Conservation (phyloP, 805 yeast genomes). For the Starmerella ratchasimensis region DNA sequence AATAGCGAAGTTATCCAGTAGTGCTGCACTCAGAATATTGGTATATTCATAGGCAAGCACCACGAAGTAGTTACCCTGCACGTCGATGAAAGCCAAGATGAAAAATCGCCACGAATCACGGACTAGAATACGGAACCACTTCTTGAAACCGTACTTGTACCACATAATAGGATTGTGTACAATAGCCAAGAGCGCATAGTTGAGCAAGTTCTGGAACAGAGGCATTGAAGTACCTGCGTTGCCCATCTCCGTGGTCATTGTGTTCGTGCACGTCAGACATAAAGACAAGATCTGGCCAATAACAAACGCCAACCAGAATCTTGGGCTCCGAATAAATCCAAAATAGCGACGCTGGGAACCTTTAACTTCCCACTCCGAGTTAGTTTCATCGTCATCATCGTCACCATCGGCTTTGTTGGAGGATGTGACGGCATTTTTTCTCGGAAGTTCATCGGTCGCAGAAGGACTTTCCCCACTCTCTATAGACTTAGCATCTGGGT, state of each 20-base stretch:
- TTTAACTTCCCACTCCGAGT: constrained; percentile 12
- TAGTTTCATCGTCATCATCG: constrained; percentile 4
- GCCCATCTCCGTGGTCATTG: constrained; percentile 31
- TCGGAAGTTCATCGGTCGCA: too few species aligned
- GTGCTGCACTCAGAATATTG: constrained; percentile 31
- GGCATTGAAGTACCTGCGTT: constrained; percentile 31
- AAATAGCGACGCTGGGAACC: constrained; percentile 17
- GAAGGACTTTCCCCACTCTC: too few species aligned
- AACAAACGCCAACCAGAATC: constrained; percentile 31
- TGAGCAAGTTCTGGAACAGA: constrained; percentile 33
- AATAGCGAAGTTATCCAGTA: constrained; percentile 35
- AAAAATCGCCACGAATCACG: constrained; percentile 34
- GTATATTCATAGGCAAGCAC: constrained; percentile 34
- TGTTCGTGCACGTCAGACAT: constrained; percentile 32
- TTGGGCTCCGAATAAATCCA: constrained; percentile 24
- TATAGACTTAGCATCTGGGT: too few species aligned
- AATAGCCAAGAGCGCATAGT: constrained; percentile 28
- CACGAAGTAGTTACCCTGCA: constrained; percentile 35
- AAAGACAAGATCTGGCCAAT: constrained; percentile 32
- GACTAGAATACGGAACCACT: constrained; percentile 24
- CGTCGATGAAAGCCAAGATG: constrained; percentile 33
- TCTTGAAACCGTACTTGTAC: constrained; percentile 29
- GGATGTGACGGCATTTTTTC: too few species aligned
- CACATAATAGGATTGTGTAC: constrained; percentile 31
- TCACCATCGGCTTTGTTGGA: too few species aligned